Base-by-base conservation (phyloP, 2,329 filamentous ascomycete species). In the Plenodomus tracheiphilus region DNA sequence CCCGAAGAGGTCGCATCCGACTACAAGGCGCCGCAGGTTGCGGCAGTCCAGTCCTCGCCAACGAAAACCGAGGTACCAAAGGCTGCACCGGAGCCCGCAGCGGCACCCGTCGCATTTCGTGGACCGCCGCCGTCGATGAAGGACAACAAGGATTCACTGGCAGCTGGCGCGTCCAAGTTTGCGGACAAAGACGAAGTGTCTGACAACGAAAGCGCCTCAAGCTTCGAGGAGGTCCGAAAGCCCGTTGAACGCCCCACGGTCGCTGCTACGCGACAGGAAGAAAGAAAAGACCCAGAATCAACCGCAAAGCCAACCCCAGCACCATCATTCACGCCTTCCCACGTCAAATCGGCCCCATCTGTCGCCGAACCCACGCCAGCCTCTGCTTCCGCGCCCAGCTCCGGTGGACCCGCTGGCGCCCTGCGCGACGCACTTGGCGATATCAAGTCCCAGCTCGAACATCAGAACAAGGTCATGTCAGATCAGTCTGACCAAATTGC, bases 141-240 rank as follows among this genome's bases (percentile, higher is more conserved):
- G 55, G 89, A 95, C 55, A 93, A 96, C 76, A 91, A 94, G 71
- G 83, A 83, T 21, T 95, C 91, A 11, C 94, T 97, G 74, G 84
- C 91, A 17, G 85, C 85, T 46, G 87, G 94, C 80, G 92, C 91
- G 9, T 85, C 83, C 71, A 96, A 89, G 74, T 97, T 89, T 74
- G 87, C 91, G 61, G 91, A 96, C 69, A 79, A 87, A 20, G 83
- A 85, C 6, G 82, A 82, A n/a, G 81, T 84, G 1, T 74, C 76
- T 2, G 77, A 78, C 2, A 79, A 83, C 16, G 84, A 86, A 39
- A 87, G 89, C 49, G 81, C 82, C 21, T 93, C 89, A 1, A 90
- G 87, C 74, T 97, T 97, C 59, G 92, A 97, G 68, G 91, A 96
- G 68, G 81, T 94, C 25, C 74, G 87, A 25, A 91, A 90, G 68